Evolutionary conservation across 768 basidiomycete species (phyloP), one percentile per base, ranked within the genome.

Genomic region (Leccinum incarnatum): DNA sequence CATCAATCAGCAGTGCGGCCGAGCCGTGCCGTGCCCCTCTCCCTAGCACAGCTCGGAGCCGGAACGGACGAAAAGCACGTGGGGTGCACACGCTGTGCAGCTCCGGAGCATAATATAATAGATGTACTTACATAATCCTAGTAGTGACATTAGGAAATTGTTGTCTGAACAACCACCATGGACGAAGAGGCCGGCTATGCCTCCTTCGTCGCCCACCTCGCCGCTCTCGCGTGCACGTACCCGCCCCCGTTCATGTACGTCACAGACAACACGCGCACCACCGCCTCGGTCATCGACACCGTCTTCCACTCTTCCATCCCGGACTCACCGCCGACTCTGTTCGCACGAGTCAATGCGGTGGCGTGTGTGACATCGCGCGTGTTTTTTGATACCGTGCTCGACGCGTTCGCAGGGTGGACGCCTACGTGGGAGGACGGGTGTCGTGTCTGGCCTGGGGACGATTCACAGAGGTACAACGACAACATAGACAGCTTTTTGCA

Each of bases 161-260:
- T 5, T 34, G 32, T 34, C 32, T 34, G 32, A 34, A 34, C 32
- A 34, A 34, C 32, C 32, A 34, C 12, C 12, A 34, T 34, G 10
- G 5, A 19, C 4, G 65, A 67, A 34, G 60, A 61, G 10, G 55
- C 71, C 1, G 73, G 71, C 3, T 69, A 74, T 51, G 9, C 34
- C 19, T 58, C 60, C 14, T 68, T 73, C 12, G 58, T 63, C 25
- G n/a, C 53, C 9, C 72, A 73, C 30, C 52, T 74, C 56, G 56
- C 59, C 2, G 27, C 70, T 8, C 67, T 79, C 4, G 67, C 78
- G 3, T 69, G 69, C 3, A 62, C 73, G 1, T 70, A 58, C 47
- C 80, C 86, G 8, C 86, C 87, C 2, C 79, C 85, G 1, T 91
- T 89, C 71, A 79, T 91, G 60, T 89, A 83, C 68, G 67, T 91